phyloP scores from a whole-genome alignment of 2,329 filamentous ascomycete genomes.

The Zopfia rhizophila region DNA sequence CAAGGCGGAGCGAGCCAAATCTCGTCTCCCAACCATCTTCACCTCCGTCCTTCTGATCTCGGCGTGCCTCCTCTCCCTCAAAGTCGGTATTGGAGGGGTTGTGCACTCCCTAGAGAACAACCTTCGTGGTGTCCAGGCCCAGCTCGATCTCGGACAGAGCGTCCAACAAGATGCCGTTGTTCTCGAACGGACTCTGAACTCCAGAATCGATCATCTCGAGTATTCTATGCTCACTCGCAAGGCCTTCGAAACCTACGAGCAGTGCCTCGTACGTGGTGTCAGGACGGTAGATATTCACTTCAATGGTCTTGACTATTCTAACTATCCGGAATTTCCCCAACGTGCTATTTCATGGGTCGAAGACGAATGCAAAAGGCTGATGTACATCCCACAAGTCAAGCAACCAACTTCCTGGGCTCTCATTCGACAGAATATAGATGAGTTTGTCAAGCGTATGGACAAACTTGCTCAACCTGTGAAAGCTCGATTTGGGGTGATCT shows the following conservation, averaged over 20 bases:
- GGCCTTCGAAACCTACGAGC: slow-evolving; percentile 32
- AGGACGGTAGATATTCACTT: slow-evolving; percentile 21
- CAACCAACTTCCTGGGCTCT: no score
- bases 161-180: neutral
- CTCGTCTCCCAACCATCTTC: no score
- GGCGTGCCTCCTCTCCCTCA: neutral
- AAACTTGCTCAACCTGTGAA: no score
- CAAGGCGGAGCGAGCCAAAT: no score
- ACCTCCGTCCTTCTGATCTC: no score
- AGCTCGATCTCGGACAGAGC: neutral
- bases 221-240: neutral
- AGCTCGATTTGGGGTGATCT: no score
- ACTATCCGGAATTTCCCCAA: slow-evolving; percentile 25
- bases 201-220: neutral
- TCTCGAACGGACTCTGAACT: no score
- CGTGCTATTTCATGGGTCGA: slow-evolving; percentile 33
- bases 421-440: no score
- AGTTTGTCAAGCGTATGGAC: no score
- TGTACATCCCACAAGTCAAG: slow-evolving; percentile 27
- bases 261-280: slow-evolving; percentile 39
- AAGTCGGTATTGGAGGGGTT: neutral
- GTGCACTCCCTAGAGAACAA: neutral
- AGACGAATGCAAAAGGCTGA: slow-evolving; percentile 32
- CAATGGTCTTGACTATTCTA: slow-evolving; percentile 19
- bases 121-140: neutral